phyloP scores from a whole-genome alignment of 345 rosid genomes.

The Citrus hindsii region DNA sequence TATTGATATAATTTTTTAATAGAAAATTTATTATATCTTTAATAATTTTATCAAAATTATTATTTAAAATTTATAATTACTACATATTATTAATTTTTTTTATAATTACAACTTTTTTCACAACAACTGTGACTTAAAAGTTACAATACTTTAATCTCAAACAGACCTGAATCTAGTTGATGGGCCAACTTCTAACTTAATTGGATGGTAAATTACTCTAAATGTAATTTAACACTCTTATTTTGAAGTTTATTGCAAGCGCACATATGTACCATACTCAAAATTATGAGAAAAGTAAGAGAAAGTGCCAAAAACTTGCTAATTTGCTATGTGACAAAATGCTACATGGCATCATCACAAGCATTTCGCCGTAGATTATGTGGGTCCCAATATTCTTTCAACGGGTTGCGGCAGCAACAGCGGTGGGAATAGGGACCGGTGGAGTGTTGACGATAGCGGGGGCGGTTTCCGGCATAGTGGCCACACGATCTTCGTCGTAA shows the following conservation, averaged over 20 bases:
- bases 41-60: no score
- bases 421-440: conserved; percentile 33
- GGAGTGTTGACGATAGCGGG: conserved; percentile 24
- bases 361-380: conserved; percentile 3
- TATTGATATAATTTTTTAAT: no score
- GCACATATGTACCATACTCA: background rate
- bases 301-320: background rate
- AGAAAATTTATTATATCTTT: no score
- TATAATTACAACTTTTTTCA: no score
- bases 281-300: background rate
- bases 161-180: no score
- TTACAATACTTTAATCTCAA: no score
- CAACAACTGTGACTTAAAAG: fast-evolving
- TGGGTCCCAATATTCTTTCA: background rate
- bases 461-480: conserved; percentile 28
- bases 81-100: no score
- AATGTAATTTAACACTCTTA: no score
- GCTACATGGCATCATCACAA: conserved; percentile 26
- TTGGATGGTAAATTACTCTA: no score
- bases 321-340: background rate
- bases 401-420: conserved; percentile 39
- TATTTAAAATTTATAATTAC: no score
- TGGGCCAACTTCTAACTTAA: no score
- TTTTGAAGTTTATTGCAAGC: no score
- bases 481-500: conserved; percentile 24